Percentiles rank a stretch among this genome's conserved stretches.
Conservation (phyloP, 352 stramenopile species). For the Hyaloperonospora arabidopsidis region DNA sequence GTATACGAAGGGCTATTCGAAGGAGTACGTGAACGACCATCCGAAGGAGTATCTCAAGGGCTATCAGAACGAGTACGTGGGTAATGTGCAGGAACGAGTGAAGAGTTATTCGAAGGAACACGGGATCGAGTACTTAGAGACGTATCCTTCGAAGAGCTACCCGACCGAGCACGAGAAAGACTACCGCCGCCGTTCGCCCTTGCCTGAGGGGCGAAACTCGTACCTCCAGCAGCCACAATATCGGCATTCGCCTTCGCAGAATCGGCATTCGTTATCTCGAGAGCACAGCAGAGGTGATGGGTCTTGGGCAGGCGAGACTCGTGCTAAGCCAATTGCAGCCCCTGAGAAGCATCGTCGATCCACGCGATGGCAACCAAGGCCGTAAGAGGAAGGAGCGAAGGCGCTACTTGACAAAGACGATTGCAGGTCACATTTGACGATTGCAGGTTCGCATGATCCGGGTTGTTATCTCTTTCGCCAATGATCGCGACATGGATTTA, state of each 20-base stretch:
- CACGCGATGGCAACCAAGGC: conserved; percentile 27
- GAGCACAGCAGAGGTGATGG: conserved; percentile 16
- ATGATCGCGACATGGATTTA: too few species aligned
- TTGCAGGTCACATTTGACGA: not conserved
- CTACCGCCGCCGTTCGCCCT: conserved; percentile 16
- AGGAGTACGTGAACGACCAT: conserved; percentile 15
- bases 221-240: conserved; percentile 17
- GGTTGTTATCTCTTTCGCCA: not conserved
- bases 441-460: too few species aligned
- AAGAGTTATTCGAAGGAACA: conserved; percentile 13
- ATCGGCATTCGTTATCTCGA: conserved; percentile 22
- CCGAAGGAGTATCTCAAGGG: conserved; percentile 10
- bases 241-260: conserved; percentile 15
- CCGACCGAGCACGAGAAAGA: conserved; percentile 17
- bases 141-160: conserved; percentile 5
- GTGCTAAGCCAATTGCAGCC: conserved; percentile 9
- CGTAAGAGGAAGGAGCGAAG: conserved; percentile 9
- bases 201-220: conserved; percentile 17
- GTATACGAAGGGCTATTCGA: conserved; percentile 16
- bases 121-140: conserved; percentile 10
- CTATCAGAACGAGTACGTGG: conserved; percentile 16
- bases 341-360: conserved; percentile 23
- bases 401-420: not conserved
- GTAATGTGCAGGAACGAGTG: conserved; percentile 14
- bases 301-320: conserved; percentile 13